Percentiles rank a stretch among this genome's conserved stretches.
phyloP scores from a whole-genome alignment of 2,329 filamentous ascomycete species.

The Ambrosiella cleistominuta region DNA sequence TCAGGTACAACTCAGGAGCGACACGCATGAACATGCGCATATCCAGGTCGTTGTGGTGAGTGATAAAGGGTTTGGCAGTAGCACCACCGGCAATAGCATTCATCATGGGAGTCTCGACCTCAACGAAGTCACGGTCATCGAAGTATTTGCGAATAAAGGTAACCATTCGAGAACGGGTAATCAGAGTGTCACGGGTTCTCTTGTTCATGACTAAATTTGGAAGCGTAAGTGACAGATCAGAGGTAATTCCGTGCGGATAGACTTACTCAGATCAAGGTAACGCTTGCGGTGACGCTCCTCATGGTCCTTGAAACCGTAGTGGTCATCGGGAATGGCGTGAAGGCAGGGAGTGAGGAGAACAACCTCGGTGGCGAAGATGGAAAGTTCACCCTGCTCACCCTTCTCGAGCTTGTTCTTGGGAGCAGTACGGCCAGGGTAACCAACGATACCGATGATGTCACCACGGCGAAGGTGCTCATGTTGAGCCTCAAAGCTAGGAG shows the following conservation, averaged over 20 bases:
- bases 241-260: background rate
- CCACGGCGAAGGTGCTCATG: constrained; percentile 79
- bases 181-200: constrained; percentile 62
- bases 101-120: constrained; percentile 96
- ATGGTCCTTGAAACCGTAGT: constrained; percentile 89
- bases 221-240: background rate
- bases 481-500: constrained; percentile 61
- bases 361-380: constrained; percentile 79
- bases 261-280: constrained; percentile 62
- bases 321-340: constrained; percentile 74
- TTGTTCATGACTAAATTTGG: constrained; percentile 62
- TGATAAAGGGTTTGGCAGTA: constrained; percentile 82
- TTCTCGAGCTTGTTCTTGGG: constrained; percentile 72
- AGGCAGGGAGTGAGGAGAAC: constrained; percentile 77
- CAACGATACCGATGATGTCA: constrained; percentile 79
- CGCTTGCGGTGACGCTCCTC: constrained; percentile 86
- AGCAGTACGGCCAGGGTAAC: constrained; percentile 66
- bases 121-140: constrained; percentile 71
- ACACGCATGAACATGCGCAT: constrained; percentile 92
- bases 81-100: constrained; percentile 90
- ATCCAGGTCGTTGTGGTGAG: constrained; percentile 88
- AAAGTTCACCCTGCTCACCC: constrained; percentile 75
- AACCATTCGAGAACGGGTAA: constrained; percentile 64
- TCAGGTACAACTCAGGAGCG: constrained; percentile 88
- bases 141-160: constrained; percentile 80